These are phyloP conservation scores for Thuja plicata DNA, from an alignment of 83 land plant genomes.

Conservation along the genomic window DNA sequence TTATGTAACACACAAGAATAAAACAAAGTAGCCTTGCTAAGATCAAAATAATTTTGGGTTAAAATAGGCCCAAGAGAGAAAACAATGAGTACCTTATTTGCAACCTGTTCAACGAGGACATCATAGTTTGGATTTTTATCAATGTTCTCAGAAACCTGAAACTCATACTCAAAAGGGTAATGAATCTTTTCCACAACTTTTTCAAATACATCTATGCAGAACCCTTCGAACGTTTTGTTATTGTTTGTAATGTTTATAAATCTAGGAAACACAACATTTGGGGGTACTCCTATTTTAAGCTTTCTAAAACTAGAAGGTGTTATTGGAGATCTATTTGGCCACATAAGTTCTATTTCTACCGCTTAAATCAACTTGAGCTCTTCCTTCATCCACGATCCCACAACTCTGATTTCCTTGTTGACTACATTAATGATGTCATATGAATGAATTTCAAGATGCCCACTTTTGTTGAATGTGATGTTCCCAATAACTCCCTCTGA, in stretches of 20 bases:
- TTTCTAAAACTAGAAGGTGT: background rate
- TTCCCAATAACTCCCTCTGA: too few species aligned
- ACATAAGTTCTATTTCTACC: too few species aligned
- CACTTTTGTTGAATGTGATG: too few species aligned
- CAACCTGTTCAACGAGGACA: constrained; percentile 25
- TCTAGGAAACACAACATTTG: background rate
- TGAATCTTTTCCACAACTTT: constrained; percentile 23
- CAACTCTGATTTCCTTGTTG: too few species aligned
- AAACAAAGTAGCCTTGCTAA: too few species aligned
- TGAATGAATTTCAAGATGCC: too few species aligned
- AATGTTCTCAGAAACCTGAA: constrained; percentile 3
- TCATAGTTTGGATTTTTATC: constrained; percentile 16
- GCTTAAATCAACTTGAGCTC: too few species aligned
- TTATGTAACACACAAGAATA: too few species aligned
- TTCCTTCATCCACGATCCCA: too few species aligned
- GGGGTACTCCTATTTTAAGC: background rate
- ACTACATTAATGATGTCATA: too few species aligned
- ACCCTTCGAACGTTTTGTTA: constrained; percentile 2
- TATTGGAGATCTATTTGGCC: background rate
- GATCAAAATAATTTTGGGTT: background rate
- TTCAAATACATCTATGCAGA: constrained; percentile 37
- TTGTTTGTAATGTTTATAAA: too few species aligned
- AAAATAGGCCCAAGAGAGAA: background rate
- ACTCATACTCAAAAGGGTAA: constrained; percentile 26
- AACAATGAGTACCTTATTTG: background rate